Evolutionary conservation across 495 filamentous ascomycete genomes (phyloP), one percentile per base, ranked within the genome.

Genomic region (Penicillium canariense): DNA sequence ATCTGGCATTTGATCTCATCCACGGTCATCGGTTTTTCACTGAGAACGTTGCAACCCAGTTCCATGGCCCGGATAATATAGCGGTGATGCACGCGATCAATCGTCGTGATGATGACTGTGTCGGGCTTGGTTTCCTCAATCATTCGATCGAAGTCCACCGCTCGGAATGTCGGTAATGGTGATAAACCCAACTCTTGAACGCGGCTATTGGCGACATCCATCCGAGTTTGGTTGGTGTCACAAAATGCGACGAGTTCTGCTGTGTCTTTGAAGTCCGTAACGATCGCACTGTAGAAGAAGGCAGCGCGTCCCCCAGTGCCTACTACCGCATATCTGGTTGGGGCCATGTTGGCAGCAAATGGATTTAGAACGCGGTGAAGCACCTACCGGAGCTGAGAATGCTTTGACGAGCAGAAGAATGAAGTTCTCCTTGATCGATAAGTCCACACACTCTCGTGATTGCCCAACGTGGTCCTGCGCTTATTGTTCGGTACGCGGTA

Each of bases 21-120:
- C 61, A 82, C 72, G 4, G 77, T 81, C 81, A 84, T 84, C 14
- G 81, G 81, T 50, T 84, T 84, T 59, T 84, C 81, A 14, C 76
- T 82, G 36, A 83, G 68, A 4, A 81, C 80, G 63, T 77, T 73
- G 59, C 77, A 77, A n/a, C 81, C 81, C 1, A 82, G 68, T 46
- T 82, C 76, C 48, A 84, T 67, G 5, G 81, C 78, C 14, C 73
- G 72, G 23, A 78, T 63, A 53, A 82, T 82, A 66, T 84, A 84
- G 18, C 62, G 66, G 56, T 83, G 66, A 65, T 84, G 81, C 6
- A 77, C 79, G 44, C 79, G 75, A 67, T 84, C 81, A 59, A 83
- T 82, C 4, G 81, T 82, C 0, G 81, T 82, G 17, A 83, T 73
- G 56, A 83, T 81, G 18, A 83, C 69, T 50, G 79, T 76, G 69